A percentile compares a stretch with the other conserved stretches of the same genome.
Conservation (phyloP, 352 stramenopile species). For the Phytophthora cajani region DNA sequence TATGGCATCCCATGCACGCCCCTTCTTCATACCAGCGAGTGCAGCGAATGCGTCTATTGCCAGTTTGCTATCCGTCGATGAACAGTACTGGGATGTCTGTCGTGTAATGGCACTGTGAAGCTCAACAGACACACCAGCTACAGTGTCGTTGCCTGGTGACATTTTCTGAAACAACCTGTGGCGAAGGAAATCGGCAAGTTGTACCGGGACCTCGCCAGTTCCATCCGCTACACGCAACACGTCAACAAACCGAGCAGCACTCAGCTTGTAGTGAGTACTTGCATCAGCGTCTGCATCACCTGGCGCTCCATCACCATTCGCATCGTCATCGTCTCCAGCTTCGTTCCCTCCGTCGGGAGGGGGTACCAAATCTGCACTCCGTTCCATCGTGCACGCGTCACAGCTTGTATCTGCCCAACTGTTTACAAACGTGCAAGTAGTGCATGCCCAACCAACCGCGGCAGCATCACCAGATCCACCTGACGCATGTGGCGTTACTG, state of each 20-base stretch:
- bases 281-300: slow-evolving; percentile 5
- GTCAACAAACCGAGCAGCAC: slow-evolving; percentile 44
- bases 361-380: slow-evolving; percentile 47
- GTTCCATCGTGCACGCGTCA: slow-evolving; percentile 61
- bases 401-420: slow-evolving; percentile 57
- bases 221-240: slow-evolving; percentile 44
- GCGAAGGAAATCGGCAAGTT: slow-evolving; percentile 43
- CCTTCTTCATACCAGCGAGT: slow-evolving; percentile 31
- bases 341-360: slow-evolving; percentile 8
- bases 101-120: slow-evolving; percentile 28
- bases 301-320: slow-evolving; percentile 1
- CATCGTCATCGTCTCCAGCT: slow-evolving; percentile 10
- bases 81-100: slow-evolving; percentile 31
- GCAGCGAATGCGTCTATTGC: slow-evolving; percentile 39
- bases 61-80: slow-evolving; percentile 42
- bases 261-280: slow-evolving; percentile 27
- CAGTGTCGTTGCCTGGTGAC: background rate
- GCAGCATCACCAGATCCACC: slow-evolving; percentile 3
- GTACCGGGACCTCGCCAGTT: slow-evolving; percentile 21
- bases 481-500: slow-evolving; percentile 7
- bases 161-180: slow-evolving; percentile 33
- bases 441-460: slow-evolving; percentile 57
- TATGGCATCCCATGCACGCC: slow-evolving; percentile 15
- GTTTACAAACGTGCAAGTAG: slow-evolving; percentile 76
- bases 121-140: background rate